A percentile compares a stretch with the other conserved stretches of the same genome.
phyloP scores from a whole-genome alignment of 2,329 filamentous ascomycete genomes.

The Aureobasidium subglaciale region DNA sequence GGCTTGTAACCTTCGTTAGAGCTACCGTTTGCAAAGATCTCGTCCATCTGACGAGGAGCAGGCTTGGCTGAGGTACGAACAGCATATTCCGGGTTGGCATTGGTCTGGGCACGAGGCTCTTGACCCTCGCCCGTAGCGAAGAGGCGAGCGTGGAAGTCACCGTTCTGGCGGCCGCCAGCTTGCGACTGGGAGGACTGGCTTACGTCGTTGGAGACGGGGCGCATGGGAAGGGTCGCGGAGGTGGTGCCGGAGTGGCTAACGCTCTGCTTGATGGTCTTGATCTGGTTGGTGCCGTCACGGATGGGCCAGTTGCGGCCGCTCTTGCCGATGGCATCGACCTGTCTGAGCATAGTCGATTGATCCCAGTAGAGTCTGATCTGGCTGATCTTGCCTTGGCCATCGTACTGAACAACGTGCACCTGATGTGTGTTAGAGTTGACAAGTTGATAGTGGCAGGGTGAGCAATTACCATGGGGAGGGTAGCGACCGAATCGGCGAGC shows the following conservation, averaged over 20 bases:
- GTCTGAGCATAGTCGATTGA: conserved; percentile 84
- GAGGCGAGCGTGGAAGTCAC: conserved; percentile 35
- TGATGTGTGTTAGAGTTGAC: conserved; percentile 7
- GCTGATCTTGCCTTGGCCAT: conserved; percentile 66
- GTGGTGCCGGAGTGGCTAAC: conserved; percentile 22
- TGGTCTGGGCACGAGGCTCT: conserved; percentile 32
- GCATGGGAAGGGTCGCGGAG: conserved; percentile 28
- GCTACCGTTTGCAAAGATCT: conserved; percentile 53
- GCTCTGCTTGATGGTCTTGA: conserved; percentile 48
- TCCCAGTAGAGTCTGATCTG: conserved; percentile 94
- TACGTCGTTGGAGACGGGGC: conserved; percentile 22
- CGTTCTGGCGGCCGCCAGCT: conserved; percentile 1
- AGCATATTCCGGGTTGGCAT: conserved; percentile 43
- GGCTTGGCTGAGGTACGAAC: conserved; percentile 65
- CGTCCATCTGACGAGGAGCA: conserved; percentile 57
- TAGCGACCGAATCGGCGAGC: conserved; percentile 70
- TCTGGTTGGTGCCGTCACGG: conserved; percentile 75
- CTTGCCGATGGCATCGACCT: conserved; percentile 87
- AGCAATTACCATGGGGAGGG: conserved; percentile 66
- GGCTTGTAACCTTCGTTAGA: conserved; percentile 33
- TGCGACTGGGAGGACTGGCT: conserved; percentile 20
- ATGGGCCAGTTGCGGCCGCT: conserved; percentile 94
- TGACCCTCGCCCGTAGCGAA: conserved; percentile 63
- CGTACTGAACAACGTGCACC: conserved; percentile 85
- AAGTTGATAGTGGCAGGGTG: neutral